These are phyloP conservation scores for Populus alba DNA, from an alignment of 345 rosid species.

Conservation along the genomic window DNA sequence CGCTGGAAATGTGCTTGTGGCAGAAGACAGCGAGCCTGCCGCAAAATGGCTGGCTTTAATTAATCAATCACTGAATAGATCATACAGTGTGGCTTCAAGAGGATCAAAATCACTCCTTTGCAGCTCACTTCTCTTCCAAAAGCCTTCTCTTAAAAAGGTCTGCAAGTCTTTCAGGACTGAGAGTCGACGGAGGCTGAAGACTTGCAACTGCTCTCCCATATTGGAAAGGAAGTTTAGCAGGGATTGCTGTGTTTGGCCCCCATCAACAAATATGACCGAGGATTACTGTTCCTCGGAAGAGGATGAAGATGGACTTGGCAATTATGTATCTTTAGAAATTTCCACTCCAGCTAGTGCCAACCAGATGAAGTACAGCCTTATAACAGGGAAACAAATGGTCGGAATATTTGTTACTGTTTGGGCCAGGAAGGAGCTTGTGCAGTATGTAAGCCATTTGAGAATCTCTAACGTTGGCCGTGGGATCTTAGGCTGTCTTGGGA, in stretches of 20 bases:
- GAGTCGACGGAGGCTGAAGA: constrained; percentile 64
- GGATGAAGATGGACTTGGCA: constrained; percentile 53
- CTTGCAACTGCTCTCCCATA: constrained; percentile 62
- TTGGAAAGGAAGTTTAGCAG: constrained; percentile 55
- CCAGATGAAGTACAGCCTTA: constrained; percentile 66
- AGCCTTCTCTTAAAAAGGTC: constrained; percentile 69
- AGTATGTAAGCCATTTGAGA: constrained; percentile 69
- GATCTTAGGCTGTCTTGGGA: constrained; percentile 87
- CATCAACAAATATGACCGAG: constrained; percentile 45
- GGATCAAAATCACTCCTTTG: constrained; percentile 36
- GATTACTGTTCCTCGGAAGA: constrained; percentile 62
- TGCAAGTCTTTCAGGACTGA: constrained; percentile 83
- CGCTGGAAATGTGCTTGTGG: constrained; percentile 93
- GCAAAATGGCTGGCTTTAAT: constrained; percentile 80
- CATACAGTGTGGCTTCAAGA: constrained; percentile 26
- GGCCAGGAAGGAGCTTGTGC: constrained; percentile 81
- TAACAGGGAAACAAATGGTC: constrained; percentile 93
- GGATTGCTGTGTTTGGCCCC: constrained; percentile 73
- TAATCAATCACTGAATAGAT: constrained; percentile 70
- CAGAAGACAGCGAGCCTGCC: constrained; percentile 92
- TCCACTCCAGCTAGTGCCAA: constrained; percentile 17
- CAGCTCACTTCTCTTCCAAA: constrained; percentile 71
- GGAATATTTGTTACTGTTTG: constrained; percentile 90
- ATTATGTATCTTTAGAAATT: constrained; percentile 31
- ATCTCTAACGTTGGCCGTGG: constrained; percentile 73